Base-by-base conservation (phyloP, 139 green algal genomes). In the Edaphochlamys debaryana region DNA sequence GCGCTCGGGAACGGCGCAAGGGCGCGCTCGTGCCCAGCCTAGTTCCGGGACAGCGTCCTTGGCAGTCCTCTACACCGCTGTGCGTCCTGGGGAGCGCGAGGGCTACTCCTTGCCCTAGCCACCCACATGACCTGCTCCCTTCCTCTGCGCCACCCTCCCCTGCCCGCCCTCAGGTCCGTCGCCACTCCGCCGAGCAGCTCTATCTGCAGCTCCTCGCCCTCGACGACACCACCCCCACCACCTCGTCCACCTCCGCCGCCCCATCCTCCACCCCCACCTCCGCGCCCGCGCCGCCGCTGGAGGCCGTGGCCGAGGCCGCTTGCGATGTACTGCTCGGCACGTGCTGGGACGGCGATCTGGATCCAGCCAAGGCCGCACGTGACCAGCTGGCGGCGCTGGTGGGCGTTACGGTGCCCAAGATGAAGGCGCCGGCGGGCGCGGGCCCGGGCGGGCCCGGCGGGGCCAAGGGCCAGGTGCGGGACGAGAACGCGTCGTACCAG, bases 121-220 rank as follows among this genome's bases (percentile, higher is more conserved):
- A n/a, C n/a, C n/a, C n/a, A n/a, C n/a, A n/a, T n/a, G n/a, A n/a
- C 4, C 79, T 17, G 7, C n/a, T 22, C 32, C n/a, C 32, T 30
- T 37, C 32, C 6, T 68, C n/a, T 30, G 32, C 62, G 9, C 62
- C 7, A 5, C 29, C 30, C 62, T 5, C 34, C 32, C 41, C 7
- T 36, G 40, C 64, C 0, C 60, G 69, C 52, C 17, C 42, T 3
- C 87, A 94, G 88, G 94, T 96, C 64, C 86, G 95, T 23, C 90
- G 92, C 3, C 74, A 91, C 62, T 87, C 91, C n/a, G 94, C 94
- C 17, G 95, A 98, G 92, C 92, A 96, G 85, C 81, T 97, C 45
- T 98, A 98, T 88, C 83, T 97, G 30, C 50, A 84, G 50, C 82
- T 98, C 83, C 86, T 97, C n/a, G 84, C 87, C 0, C 30, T 91